Percentiles rank a stretch among this genome's conserved stretches.
Evolutionary conservation across 768 basidiomycete genomes (phyloP).

Genomic region (Pisolithus tinctorius): DNA sequence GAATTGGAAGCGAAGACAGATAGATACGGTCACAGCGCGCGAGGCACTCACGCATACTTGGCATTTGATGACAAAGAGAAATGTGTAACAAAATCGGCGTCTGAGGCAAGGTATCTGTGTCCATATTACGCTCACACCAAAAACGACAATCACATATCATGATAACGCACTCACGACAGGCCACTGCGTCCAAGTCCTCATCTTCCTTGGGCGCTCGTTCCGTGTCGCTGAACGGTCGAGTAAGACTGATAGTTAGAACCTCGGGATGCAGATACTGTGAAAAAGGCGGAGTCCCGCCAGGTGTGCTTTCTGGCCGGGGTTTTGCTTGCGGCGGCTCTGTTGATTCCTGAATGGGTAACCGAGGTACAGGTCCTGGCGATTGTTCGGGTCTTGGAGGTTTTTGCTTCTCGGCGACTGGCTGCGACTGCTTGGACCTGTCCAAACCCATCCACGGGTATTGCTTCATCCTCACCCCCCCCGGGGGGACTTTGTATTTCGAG

Average conservation of each 20-base stretch:
- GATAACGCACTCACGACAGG: conserved; percentile 78
- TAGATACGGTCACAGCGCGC: too few species aligned
- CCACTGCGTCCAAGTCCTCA: conserved; percentile 45
- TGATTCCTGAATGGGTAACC: conserved; percentile 19
- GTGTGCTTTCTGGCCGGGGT: conserved; percentile 12
- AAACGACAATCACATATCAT: conserved; percentile 49
- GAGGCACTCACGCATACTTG: too few species aligned
- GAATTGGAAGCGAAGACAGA: too few species aligned
- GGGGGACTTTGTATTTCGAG: conserved; percentile 67
- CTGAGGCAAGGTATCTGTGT: neutral
- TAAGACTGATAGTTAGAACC: conserved; percentile 28
- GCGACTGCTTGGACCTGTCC: conserved; percentile 33
- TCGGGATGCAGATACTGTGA: conserved; percentile 39
- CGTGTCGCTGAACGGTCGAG: conserved; percentile 23
- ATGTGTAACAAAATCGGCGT: neutral
- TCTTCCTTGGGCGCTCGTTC: conserved; percentile 25
- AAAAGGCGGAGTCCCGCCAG: conserved; percentile 53
- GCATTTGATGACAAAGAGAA: too few species aligned
- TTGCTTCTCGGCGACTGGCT: conserved; percentile 2
- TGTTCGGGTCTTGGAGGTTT: conserved; percentile 1
- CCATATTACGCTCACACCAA: neutral
- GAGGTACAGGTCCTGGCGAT: conserved; percentile 9
- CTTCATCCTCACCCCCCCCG: conserved; percentile 31
- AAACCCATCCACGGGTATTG: conserved; percentile 68
- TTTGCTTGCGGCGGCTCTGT: conserved; percentile 22